phyloP scores from a whole-genome alignment of 2,329 filamentous ascomycete species.

The Didymella sp. region DNA sequence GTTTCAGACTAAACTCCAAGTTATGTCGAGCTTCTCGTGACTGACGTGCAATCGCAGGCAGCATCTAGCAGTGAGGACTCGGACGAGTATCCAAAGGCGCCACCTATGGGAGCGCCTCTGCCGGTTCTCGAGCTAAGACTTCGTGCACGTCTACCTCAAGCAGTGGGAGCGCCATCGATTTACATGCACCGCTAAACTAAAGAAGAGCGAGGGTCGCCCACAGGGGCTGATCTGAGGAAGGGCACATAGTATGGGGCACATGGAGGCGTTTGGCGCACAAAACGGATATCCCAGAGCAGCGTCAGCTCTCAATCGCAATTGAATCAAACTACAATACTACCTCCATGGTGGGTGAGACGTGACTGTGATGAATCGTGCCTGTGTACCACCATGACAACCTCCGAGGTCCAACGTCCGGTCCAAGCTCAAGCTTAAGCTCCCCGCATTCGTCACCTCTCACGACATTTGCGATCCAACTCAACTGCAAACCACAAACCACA shows the following conservation, averaged over 20 bases:
- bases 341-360: neutral
- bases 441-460: constrained; percentile 18
- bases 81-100: neutral
- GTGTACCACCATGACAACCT: neutral
- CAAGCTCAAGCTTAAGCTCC: constrained; percentile 22
- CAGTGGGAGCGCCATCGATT: no score
- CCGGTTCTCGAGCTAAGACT: neutral
- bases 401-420: constrained; percentile 19
- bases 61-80: neutral
- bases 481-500: neutral
- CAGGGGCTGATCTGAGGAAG: neutral
- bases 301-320: constrained; percentile 11
- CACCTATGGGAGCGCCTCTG: neutral
- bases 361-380: neutral
- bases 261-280: constrained; percentile 18
- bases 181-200: neutral
- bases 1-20: constrained; percentile 45
- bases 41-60: constrained; percentile 7
- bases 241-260: neutral
- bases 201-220: neutral
- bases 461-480: neutral
- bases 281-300: constrained; percentile 19
- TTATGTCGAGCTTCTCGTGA: neutral
- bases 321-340: neutral
- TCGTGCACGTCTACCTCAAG: neutral